phyloP scores from a whole-genome alignment of 352 stramenopile species.

The Halophytophthora batemanensis region DNA sequence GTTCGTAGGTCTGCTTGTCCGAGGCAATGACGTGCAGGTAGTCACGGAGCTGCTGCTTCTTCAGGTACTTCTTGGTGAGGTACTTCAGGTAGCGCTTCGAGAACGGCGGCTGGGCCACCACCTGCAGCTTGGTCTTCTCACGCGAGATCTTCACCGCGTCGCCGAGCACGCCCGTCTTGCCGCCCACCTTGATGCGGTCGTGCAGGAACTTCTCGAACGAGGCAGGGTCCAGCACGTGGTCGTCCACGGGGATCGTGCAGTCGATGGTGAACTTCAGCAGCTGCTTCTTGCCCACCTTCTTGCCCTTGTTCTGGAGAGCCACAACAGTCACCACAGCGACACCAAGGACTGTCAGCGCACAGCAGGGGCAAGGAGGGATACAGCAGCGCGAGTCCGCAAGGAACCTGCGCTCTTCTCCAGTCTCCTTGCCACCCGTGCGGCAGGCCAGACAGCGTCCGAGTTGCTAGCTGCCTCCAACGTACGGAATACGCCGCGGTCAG shows the following conservation, averaged over 20 bases:
- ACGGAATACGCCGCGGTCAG: too few relatives aligned
- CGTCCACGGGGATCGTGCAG: constrained; percentile 96
- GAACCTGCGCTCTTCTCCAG: neutral
- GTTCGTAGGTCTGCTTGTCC: constrained; percentile 98
- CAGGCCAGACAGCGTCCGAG: too few relatives aligned
- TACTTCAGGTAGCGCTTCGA: constrained; percentile 99
- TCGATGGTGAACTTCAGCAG: constrained; percentile 93
- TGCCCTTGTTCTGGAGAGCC: constrained; percentile 60
- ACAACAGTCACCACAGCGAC: neutral
- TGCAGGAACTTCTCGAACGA: constrained; percentile 99
- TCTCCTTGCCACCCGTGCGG: neutral
- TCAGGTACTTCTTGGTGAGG: constrained; percentile 99
- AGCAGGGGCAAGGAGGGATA: neutral
- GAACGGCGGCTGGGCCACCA: constrained; percentile 94
- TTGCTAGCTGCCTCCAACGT: too few relatives aligned
- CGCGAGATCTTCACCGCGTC: constrained; percentile 94
- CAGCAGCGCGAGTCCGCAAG: neutral
- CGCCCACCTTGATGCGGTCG: constrained; percentile 99
- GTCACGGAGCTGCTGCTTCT: constrained; percentile 99
- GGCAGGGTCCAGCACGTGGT: constrained; percentile 98
- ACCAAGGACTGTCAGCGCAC: neutral
- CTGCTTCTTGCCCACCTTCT: constrained; percentile 90
- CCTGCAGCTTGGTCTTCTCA: constrained; percentile 96
- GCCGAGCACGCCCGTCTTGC: constrained; percentile 96
- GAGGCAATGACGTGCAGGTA: constrained; percentile 99